Base-by-base conservation (phyloP, 805 yeast species). In the Schizosaccharomyces octosporus region DNA sequence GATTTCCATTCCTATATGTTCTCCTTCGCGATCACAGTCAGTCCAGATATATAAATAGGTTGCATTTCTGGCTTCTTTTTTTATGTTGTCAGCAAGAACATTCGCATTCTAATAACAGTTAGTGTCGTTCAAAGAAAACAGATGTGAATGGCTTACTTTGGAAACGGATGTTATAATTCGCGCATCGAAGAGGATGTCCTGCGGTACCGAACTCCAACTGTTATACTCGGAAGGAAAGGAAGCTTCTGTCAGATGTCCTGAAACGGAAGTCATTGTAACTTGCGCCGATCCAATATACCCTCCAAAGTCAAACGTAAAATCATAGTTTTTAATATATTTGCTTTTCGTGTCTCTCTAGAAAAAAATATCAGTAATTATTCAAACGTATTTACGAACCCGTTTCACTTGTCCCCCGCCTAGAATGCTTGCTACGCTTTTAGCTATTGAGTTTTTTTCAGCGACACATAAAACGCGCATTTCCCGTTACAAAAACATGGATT, bases 11-110 rank as follows among this genome's bases (percentile, higher is more conserved):
- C 97, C 97, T 62, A 89, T 89, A 70, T 81, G 84, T 70, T 89
- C 97, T 1, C 97, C 97, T 69, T 89, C 97, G 45, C 97, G 75
- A 76, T 89, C 97, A 72, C 98, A 93, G 76, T 93, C 99, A 0
- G 98, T 93, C 97, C 98, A 93, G 6, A 93, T 87, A 85, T 87
- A 86, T 62, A 93, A 72, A 48, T 73, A 73, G 61, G 81, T 79
- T 4, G 86, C 79, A 21, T 67, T 67, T 51, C 82, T 70, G 4
- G 88, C 85, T 68, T 87, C 87, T 3, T 70, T 70, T 39, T 77
- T 70, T 59, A 93, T 87, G 68, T 90, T 93, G 11, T 74, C 71
- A 2, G 83, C 83, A 27, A 87, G 77, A 41, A 72, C 73, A 63
- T 66, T 66, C 62, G 76, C 76, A 59, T 75, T 76, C 54, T 73